A percentile compares a stretch with the other conserved stretches of the same genome.
Evolutionary conservation across 208 protist genomes (phyloP).

Genomic region (Wallacemonas sp.): DNA sequence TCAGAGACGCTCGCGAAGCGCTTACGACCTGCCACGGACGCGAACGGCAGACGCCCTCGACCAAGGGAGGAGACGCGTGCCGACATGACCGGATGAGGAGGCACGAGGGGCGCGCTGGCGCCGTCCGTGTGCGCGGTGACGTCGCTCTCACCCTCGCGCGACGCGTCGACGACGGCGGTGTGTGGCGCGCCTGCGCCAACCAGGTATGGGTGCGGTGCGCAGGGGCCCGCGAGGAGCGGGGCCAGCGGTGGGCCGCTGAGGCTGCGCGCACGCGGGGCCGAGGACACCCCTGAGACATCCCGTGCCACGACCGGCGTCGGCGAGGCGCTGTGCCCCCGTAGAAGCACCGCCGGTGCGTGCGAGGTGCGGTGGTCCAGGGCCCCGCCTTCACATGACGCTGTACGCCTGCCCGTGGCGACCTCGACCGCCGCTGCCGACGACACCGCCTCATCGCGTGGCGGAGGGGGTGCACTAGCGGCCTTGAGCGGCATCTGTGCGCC

Average conservation of each 20-base stretch:
- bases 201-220: slow-evolving; percentile 4
- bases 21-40: too few species aligned
- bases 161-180: too few species aligned
- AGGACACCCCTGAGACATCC: neutral
- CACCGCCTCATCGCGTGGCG: neutral
- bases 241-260: neutral
- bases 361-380: slow-evolving; percentile 3
- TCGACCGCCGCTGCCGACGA: too few species aligned
- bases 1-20: slow-evolving; percentile 3
- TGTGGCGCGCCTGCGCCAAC: too few species aligned
- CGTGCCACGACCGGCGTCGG: neutral
- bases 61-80: too few species aligned
- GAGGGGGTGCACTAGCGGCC: neutral
- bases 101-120: too few species aligned
- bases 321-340: neutral
- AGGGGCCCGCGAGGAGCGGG: neutral
- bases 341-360: neutral
- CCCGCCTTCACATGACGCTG: neutral
- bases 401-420: too few species aligned
- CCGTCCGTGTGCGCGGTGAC: too few species aligned
- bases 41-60: neutral
- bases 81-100: too few species aligned
- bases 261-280: slow-evolving; percentile 2
- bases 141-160: too few species aligned
- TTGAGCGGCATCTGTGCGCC: neutral